Conservation (phyloP, 1,139 yeast species). For the Geotrichum citri-aurantii region DNA sequence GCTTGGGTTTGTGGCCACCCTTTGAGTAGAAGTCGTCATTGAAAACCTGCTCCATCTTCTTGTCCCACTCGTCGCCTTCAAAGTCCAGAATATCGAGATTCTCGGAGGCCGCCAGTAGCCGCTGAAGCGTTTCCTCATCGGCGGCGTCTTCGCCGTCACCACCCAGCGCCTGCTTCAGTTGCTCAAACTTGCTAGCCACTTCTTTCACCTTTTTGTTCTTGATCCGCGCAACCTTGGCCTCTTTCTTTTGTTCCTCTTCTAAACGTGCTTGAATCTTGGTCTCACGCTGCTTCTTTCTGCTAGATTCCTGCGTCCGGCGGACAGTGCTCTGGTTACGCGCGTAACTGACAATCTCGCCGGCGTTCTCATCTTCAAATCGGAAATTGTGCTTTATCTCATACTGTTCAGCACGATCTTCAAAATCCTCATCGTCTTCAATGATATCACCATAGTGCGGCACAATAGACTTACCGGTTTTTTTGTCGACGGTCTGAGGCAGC, state of each 20-base stretch:
- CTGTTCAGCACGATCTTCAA: conserved; percentile 85
- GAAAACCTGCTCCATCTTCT: conserved; percentile 76
- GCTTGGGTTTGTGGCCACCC: conserved; percentile 48
- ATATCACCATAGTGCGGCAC: conserved; percentile 47
- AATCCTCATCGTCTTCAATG: conserved; percentile 71
- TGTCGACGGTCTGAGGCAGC: conserved; percentile 60
- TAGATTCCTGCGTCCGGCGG: conserved; percentile 68
- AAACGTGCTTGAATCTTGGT: conserved; percentile 52
- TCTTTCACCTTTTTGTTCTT: conserved; percentile 71
- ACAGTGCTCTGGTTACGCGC: conserved; percentile 93
- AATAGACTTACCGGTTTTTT: conserved; percentile 44
- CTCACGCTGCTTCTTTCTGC: conserved; percentile 81
- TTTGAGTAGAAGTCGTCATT: conserved; percentile 68
- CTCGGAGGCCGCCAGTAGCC: conserved; percentile 58
- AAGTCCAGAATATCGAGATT: conserved; percentile 74
- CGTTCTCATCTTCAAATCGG: conserved; percentile 85
- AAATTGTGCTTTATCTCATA: conserved; percentile 92
- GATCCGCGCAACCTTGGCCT: conserved; percentile 62
- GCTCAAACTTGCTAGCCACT: conserved; percentile 67
- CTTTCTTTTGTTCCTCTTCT: conserved; percentile 50
- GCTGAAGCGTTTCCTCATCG: conserved; percentile 45
- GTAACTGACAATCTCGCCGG: conserved; percentile 91
- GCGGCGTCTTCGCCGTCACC: conserved; percentile 63
- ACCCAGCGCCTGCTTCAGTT: conserved; percentile 79
- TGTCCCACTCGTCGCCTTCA: conserved; percentile 90